phyloP scores from a whole-genome alignment of 192 early-diverging fungal genomes.

The Rhizophlyctis rosea region DNA sequence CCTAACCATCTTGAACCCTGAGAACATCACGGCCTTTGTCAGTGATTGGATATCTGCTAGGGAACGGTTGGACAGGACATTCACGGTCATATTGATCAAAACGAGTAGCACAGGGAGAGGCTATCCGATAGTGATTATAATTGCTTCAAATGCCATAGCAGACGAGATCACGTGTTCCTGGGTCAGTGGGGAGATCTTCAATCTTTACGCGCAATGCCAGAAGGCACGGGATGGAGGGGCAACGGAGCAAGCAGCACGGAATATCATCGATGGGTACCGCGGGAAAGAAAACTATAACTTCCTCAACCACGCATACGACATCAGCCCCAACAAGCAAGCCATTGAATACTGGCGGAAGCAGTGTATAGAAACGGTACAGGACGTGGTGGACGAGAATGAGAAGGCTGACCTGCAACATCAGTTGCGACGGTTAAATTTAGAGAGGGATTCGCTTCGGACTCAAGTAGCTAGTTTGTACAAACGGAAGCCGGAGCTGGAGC shows the following conservation, averaged over 20 bases:
- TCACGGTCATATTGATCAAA: constrained; percentile 20
- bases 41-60: constrained; percentile 4
- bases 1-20: constrained; percentile 6
- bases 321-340: constrained; percentile 21
- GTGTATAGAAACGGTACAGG: constrained; percentile 48
- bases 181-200: constrained; percentile 35
- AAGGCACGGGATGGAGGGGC: not conserved
- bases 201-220: constrained; percentile 30
- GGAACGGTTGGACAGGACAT: constrained; percentile 16
- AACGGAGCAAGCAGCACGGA: not conserved
- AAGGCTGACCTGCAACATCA: constrained; percentile 33
- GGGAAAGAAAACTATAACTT: constrained; percentile 37
- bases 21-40: constrained; percentile 1
- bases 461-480: constrained; percentile 30
- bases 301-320: constrained; percentile 38
- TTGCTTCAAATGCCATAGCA: constrained; percentile 25
- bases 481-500: constrained; percentile 37
- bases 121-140: constrained; percentile 22
- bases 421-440: constrained; percentile 24
- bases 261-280: constrained; percentile 16
- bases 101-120: not conserved
- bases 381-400: constrained; percentile 34
- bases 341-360: constrained; percentile 35
- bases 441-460: constrained; percentile 23
- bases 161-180: constrained; percentile 33